Evolutionary conservation across 352 stramenopile genomes (phyloP).

Genomic region (Saprolegnia diclina): DNA sequence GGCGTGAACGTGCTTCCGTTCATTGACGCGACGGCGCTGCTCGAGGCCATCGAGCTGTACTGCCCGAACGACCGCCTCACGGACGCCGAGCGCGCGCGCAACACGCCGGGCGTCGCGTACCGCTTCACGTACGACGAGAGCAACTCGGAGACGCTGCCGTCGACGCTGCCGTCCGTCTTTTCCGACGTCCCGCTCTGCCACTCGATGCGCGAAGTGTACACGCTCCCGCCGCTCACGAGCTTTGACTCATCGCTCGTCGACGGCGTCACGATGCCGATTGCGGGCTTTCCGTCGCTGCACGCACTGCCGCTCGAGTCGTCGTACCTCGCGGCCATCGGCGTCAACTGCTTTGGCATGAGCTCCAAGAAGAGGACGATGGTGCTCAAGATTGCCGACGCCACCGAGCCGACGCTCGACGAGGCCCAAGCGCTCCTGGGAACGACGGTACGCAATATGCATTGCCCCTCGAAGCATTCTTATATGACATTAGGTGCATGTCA

Average conservation of each 20-base stretch:
- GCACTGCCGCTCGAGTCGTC: constrained; percentile 48
- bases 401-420: constrained; percentile 30
- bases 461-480: background rate
- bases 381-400: constrained; percentile 41
- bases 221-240: constrained; percentile 45
- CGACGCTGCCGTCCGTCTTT: constrained; percentile 58
- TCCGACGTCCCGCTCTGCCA: constrained; percentile 61
- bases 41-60: constrained; percentile 87
- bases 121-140: constrained; percentile 82
- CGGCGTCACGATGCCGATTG: constrained; percentile 59
- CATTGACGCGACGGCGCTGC: constrained; percentile 92
- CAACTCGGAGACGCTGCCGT: constrained; percentile 59
- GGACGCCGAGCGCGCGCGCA: constrained; percentile 85
- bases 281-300: constrained; percentile 74
- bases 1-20: constrained; percentile 98
- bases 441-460: constrained; percentile 37
- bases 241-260: constrained; percentile 75
- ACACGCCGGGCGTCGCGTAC: constrained; percentile 72
- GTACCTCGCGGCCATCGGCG: constrained; percentile 54
- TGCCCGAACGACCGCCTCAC: constrained; percentile 89
- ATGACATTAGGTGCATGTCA: constrained; percentile 80
- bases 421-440: constrained; percentile 48
- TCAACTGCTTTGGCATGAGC: constrained; percentile 95
- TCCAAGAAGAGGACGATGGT: constrained; percentile 75
- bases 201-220: constrained; percentile 53